Percentiles rank a stretch among this genome's conserved stretches.
Conservation (phyloP, 495 filamentous ascomycete species). For the Xylona heveae region DNA sequence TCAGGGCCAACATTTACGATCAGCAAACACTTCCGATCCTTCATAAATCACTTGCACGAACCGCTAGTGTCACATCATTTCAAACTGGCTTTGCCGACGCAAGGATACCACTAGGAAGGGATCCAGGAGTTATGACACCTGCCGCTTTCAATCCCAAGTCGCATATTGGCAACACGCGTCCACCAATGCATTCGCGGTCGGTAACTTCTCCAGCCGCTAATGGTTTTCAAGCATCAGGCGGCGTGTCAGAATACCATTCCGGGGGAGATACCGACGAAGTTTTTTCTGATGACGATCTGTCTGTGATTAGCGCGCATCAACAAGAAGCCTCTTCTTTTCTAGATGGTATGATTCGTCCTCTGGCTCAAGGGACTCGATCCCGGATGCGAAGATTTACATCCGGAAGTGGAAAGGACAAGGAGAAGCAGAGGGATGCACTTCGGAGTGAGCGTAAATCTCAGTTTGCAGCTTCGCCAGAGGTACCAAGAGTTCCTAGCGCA, state of each 20-base stretch:
- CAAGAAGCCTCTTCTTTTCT: neutral
- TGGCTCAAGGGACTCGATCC: slow-evolving; percentile 29
- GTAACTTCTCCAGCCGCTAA: slow-evolving; percentile 6
- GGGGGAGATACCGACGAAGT: slow-evolving; percentile 10
- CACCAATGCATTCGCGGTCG: neutral
- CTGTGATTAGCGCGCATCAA: neutral
- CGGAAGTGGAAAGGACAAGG: slow-evolving; percentile 35
- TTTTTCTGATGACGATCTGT: slow-evolving; percentile 1
- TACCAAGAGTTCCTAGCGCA: slow-evolving; percentile 41
- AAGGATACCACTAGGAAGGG: slow-evolving; percentile 29
- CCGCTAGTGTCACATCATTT: slow-evolving; percentile 55
- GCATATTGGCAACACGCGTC: slow-evolving; percentile 4
- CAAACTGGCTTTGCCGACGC: slow-evolving; percentile 72
- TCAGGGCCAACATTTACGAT: slow-evolving; percentile 73
- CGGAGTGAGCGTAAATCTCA: slow-evolving; percentile 27
- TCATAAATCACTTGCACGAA: slow-evolving; percentile 54
- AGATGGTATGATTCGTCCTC: slow-evolving; percentile 8
- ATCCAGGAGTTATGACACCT: slow-evolving; percentile 42
- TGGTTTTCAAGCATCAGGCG: too few relatives aligned
- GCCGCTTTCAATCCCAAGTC: slow-evolving; percentile 29
- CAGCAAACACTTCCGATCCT: slow-evolving; percentile 84
- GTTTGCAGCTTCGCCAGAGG: slow-evolving; percentile 28
- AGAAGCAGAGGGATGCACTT: slow-evolving; percentile 35
- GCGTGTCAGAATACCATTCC: slow-evolving; percentile 17
- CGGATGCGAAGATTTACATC: slow-evolving; percentile 49